These are phyloP conservation scores for Penicillium daleae DNA, from an alignment of 495 filamentous ascomycete genomes.

Conservation along the genomic window DNA sequence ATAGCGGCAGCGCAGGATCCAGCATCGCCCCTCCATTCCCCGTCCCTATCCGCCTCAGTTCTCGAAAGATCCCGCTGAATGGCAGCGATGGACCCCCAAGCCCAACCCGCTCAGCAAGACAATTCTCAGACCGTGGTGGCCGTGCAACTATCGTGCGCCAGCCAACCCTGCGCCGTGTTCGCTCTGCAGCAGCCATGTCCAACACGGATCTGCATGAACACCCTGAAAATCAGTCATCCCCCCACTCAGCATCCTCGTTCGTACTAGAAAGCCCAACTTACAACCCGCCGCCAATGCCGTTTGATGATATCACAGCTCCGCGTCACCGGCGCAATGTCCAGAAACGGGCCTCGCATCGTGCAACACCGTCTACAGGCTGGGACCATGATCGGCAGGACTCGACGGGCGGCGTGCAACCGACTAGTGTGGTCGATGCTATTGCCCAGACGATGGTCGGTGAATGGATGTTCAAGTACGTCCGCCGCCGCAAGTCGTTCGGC, in stretches of 20 bases:
- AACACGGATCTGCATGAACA: conserved; percentile 46
- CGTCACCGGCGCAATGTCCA: conserved; percentile 25
- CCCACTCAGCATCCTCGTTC: conserved; percentile 66
- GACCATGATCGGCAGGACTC: conserved; percentile 52
- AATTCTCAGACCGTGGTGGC: conserved; percentile 44
- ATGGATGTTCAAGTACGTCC: conserved; percentile 99
- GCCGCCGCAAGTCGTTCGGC: conserved; percentile 84
- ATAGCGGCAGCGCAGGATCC: conserved; percentile 51
- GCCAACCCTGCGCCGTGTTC: conserved; percentile 72
- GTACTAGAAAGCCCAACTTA: conserved; percentile 65
- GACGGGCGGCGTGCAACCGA: conserved; percentile 65
- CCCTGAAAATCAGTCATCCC: conserved; percentile 64
- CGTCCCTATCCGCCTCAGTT: conserved; percentile 86
- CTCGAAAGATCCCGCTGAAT: conserved; percentile 71
- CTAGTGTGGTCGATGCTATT: conserved; percentile 94
- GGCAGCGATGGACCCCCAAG: conserved; percentile 78
- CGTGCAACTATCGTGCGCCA: conserved; percentile 39
- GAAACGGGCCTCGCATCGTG: conserved; percentile 28
- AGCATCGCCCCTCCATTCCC: conserved; percentile 76
- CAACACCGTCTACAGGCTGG: conserved; percentile 28
- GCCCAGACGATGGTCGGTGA: conserved; percentile 98
- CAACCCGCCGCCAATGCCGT: conserved; percentile 70
- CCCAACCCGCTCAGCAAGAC: conserved; percentile 65
- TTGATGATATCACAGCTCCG: conserved; percentile 70
- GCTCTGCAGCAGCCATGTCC: conserved; percentile 76